Percentiles rank a stretch among this genome's conserved stretches.
These are phyloP conservation scores for Thelonectria rubi DNA, from an alignment of 2,329 filamentous ascomycete species.

Conservation along the genomic window DNA sequence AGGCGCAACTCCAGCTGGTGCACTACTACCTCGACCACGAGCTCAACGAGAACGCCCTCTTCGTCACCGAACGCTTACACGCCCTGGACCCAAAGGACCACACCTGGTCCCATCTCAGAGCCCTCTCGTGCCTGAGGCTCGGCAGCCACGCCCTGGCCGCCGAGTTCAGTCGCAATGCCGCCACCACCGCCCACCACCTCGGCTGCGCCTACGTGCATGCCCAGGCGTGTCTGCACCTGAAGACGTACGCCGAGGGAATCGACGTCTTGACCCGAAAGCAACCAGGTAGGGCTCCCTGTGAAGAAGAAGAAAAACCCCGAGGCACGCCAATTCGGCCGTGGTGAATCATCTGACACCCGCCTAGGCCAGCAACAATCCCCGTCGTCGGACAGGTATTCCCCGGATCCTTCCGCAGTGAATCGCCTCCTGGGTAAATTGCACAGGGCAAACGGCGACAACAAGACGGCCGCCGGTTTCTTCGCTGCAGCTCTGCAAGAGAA, in stretches of 20 bases:
- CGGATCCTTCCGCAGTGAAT: slow-evolving; percentile 26
- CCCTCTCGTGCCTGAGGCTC: slow-evolving; percentile 32
- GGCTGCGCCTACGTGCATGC: slow-evolving; percentile 33
- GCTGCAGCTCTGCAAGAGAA: slow-evolving; percentile 28
- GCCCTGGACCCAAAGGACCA: slow-evolving; percentile 25
- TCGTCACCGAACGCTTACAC: slow-evolving; percentile 21
- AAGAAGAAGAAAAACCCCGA: no score
- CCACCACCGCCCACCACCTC: slow-evolving; percentile 23
- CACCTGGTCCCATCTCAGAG: slow-evolving; percentile 30
- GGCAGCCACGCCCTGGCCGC: slow-evolving; percentile 14
- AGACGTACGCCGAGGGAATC: slow-evolving; percentile 29
- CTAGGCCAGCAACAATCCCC: slow-evolving; percentile 9
- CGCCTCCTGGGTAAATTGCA: slow-evolving; percentile 31
- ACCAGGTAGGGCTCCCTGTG: slow-evolving; percentile 10
- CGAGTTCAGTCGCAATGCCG: slow-evolving; percentile 18
- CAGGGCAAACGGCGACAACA: slow-evolving; percentile 29
- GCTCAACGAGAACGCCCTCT: slow-evolving; percentile 24
- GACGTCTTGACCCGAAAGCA: slow-evolving; percentile 19
- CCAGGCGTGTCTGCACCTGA: slow-evolving; percentile 26
- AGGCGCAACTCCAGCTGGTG: slow-evolving; percentile 20
- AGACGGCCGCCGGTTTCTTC: slow-evolving; percentile 24
- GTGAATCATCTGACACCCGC: slow-evolving; percentile 8
- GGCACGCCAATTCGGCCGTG: background rate
- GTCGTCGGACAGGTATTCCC: slow-evolving; percentile 26
- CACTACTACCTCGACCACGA: slow-evolving; percentile 27